These are phyloP conservation scores for Cichorium intybus DNA, from an alignment of 140 eudicot genomes.

Conservation along the genomic window DNA sequence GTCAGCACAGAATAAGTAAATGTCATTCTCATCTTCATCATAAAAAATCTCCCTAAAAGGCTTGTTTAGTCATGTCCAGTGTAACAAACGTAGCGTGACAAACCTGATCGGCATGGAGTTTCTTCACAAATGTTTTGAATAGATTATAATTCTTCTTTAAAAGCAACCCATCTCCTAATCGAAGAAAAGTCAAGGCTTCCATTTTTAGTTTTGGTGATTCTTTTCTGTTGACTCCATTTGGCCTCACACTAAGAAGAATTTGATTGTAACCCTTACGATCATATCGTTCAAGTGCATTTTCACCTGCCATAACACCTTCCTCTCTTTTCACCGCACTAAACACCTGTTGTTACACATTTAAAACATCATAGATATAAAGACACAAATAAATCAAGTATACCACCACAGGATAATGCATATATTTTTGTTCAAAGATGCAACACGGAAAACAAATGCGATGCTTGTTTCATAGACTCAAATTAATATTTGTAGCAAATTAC, in stretches of 20 bases:
- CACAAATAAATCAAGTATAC: too few relatives aligned
- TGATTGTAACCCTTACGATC: conserved; percentile 65
- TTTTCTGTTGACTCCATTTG: conserved; percentile 63
- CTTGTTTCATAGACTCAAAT: not conserved
- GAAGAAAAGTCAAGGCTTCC: conserved; percentile 78
- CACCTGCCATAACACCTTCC: conserved; percentile 65
- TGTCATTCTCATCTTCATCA: too few relatives aligned
- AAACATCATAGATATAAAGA: conserved; percentile 13
- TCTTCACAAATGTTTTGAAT: conserved; percentile 65
- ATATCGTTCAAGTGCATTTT: conserved; percentile 76
- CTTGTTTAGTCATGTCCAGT: too few relatives aligned
- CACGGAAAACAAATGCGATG: too few relatives aligned
- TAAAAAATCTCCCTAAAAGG: too few relatives aligned
- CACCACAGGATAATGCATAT: too few relatives aligned
- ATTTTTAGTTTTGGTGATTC: conserved; percentile 60
- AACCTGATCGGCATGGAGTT: conserved; percentile 90
- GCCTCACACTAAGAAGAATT: conserved; percentile 76
- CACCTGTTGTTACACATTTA: conserved; percentile 41
- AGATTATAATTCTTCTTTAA: conserved; percentile 50
- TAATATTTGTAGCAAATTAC: not conserved
- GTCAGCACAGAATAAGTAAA: too few relatives aligned
- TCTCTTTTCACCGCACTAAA: conserved; percentile 71
- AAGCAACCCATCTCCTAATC: conserved; percentile 57
- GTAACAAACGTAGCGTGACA: too few relatives aligned
- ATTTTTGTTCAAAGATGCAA: too few relatives aligned